Conservation (phyloP, 192 early-diverging fungal genomes). For the Mortierella claussenii region DNA sequence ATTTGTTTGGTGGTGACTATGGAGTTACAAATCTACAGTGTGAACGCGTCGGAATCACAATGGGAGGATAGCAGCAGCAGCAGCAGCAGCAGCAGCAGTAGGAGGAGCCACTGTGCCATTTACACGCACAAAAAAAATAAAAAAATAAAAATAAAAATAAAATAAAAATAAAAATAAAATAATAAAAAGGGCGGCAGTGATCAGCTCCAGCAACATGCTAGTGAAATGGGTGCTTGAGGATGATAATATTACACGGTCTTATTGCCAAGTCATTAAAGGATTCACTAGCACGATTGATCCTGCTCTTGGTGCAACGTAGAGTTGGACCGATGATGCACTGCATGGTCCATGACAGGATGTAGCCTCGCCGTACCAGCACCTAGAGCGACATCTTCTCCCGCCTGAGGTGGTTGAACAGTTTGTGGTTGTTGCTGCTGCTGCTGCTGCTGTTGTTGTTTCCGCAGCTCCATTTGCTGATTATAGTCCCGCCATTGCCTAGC, state of each 20-base stretch:
- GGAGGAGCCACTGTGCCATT: too few species aligned
- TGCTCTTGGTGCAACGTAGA: neutral
- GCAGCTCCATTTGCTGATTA: conserved; percentile 12
- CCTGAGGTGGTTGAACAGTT: neutral
- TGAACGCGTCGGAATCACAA: too few species aligned
- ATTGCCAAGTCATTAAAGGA: neutral
- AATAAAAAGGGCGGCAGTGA: neutral
- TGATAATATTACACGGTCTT: neutral
- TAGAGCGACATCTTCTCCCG: neutral
- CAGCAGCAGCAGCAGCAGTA: too few species aligned
- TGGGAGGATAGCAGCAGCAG: too few species aligned
- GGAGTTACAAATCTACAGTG: too few species aligned
- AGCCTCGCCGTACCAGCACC: conserved; percentile 2
- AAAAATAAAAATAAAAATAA: too few species aligned
- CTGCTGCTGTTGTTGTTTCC: conserved; percentile 22
- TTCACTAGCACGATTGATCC: neutral
- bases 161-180: too few species aligned
- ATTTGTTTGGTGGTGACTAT: too few species aligned
- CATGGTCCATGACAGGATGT: neutral
- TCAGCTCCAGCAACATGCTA: neutral
- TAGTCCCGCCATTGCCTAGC: conserved; percentile 46
- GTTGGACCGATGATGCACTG: conserved; percentile 16
- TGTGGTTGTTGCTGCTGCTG: conserved; percentile 15
- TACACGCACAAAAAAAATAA: too few species aligned
- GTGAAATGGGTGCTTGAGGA: neutral